Evolutionary conservation across 148 eudicot species (phyloP).

Genomic region (Selenicereus undatus): DNA sequence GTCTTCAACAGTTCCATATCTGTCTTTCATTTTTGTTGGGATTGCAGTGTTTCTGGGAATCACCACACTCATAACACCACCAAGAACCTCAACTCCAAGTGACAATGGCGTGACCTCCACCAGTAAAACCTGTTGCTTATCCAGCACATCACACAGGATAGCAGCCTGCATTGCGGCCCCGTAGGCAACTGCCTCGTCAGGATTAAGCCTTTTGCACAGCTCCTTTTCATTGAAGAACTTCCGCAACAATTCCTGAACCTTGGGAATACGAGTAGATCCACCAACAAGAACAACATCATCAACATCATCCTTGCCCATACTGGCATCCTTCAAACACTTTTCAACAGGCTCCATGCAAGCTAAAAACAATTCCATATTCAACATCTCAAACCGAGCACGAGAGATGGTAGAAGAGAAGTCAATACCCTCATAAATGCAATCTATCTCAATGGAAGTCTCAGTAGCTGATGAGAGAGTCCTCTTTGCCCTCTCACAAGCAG

Average conservation of each 20-base stretch:
- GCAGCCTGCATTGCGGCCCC: constrained; percentile 10
- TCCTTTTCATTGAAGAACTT: constrained; percentile 12
- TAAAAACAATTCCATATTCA: constrained; percentile 6
- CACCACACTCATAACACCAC: neutral
- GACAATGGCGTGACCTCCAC: neutral
- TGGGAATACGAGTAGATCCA: constrained; percentile 5
- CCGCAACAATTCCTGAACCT: constrained; percentile 5
- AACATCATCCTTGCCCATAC: neutral
- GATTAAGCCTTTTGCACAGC: constrained; percentile 4
- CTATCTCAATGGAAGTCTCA: constrained; percentile 1
- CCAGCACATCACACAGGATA: neutral
- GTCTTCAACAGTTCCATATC: neutral
- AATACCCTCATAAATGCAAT: constrained; percentile 3
- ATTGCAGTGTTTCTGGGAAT: constrained; percentile 10
- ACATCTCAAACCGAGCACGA: constrained; percentile 8
- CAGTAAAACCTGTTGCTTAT: neutral
- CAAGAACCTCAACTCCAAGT: neutral
- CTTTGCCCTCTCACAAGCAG: neutral
- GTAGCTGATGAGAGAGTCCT: neutral
- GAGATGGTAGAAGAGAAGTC: neutral
- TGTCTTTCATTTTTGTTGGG: neutral
- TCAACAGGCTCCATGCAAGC: constrained; percentile 7
- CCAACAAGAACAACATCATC: constrained; percentile 12
- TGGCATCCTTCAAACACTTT: neutral
- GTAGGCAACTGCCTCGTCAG: constrained; percentile 10